Percentiles rank a stretch among this genome's conserved stretches.
phyloP scores from a whole-genome alignment of 306 rosid genomes.

The Castanea crenata region DNA sequence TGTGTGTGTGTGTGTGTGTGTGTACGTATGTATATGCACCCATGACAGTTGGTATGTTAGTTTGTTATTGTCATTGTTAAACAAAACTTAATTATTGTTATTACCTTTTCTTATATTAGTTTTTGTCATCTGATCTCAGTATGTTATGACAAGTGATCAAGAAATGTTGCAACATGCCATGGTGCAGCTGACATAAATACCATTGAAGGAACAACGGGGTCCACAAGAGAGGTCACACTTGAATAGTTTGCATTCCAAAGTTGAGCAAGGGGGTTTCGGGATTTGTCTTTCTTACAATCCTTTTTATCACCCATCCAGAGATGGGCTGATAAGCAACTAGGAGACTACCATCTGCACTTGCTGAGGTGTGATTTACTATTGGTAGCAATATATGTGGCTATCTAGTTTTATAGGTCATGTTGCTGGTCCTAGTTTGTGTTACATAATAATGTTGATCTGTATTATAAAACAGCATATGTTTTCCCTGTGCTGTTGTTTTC shows the following conservation, averaged over 20 bases:
- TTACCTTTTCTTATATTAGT: slow-evolving; percentile 17
- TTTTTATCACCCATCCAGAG: slow-evolving; percentile 77
- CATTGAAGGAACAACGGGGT: slow-evolving; percentile 91
- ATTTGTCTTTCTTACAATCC: slow-evolving; percentile 76
- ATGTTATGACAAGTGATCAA: slow-evolving; percentile 84
- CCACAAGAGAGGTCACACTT: slow-evolving; percentile 87
- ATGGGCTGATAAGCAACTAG: slow-evolving; percentile 89
- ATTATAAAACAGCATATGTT: not conserved
- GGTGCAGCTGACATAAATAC: slow-evolving; percentile 88
- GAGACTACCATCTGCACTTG: slow-evolving; percentile 88
- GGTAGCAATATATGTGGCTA: slow-evolving; percentile 2
- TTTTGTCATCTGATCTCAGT: slow-evolving; percentile 36
- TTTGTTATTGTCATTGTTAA: not conserved
- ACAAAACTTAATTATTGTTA: slow-evolving; percentile 2
- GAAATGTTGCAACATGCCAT: slow-evolving; percentile 79
- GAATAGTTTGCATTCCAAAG: slow-evolving; percentile 69
- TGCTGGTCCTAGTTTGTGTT: not conserved
- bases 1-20: no score
- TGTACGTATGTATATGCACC: not conserved
- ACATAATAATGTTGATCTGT: not conserved
- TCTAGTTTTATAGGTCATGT: not conserved
- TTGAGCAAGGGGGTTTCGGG: slow-evolving; percentile 59
- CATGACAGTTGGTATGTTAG: not conserved
- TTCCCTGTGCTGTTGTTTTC: not conserved
- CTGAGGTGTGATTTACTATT: slow-evolving; percentile 63